Conservation (phyloP, 2,329 filamentous ascomycete species). For the Calonectria naviculata region DNA sequence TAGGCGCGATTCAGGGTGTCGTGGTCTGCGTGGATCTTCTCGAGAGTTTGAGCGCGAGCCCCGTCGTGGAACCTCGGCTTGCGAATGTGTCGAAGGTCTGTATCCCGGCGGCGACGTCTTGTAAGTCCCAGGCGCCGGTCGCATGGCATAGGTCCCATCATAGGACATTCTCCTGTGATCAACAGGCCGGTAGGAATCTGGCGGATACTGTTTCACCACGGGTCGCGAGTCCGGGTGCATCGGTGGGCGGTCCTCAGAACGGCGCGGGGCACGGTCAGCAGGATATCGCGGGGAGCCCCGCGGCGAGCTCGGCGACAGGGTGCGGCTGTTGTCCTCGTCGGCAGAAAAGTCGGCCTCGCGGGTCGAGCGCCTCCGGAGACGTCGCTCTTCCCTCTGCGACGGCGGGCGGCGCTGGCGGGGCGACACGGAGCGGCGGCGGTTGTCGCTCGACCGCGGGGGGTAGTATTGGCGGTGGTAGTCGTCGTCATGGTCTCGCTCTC, state of each 20-base stretch:
- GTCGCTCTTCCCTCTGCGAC: background rate
- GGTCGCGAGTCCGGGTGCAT: constrained; percentile 18
- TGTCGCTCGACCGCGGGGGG: constrained; percentile 12
- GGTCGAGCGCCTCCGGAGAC: constrained; percentile 25
- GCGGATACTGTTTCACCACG: constrained; percentile 25
- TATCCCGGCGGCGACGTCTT: constrained; percentile 25
- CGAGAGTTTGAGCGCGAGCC: constrained; percentile 26
- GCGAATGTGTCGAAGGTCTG: constrained; percentile 17
- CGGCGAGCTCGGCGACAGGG: constrained; percentile 25
- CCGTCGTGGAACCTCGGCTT: constrained; percentile 21
- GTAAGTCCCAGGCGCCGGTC: background rate
- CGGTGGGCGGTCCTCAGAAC: constrained; percentile 9
- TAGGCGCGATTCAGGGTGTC: background rate
- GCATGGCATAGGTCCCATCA: constrained; percentile 23
- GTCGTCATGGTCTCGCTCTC: constrained; percentile 17
- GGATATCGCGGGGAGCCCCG: constrained; percentile 19
- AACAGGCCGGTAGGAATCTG: constrained; percentile 26
- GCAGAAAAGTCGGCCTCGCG: constrained; percentile 37
- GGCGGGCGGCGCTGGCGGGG: constrained; percentile 25
- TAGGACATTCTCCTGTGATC: constrained; percentile 28
- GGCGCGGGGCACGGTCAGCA: constrained; percentile 9
- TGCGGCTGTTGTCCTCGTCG: constrained; percentile 34
- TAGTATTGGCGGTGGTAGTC: constrained; percentile 27
- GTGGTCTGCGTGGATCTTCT: constrained; percentile 11
- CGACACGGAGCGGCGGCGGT: constrained; percentile 21